Percentiles rank a stretch among this genome's conserved stretches.
Evolutionary conservation across 805 yeast species (phyloP).

Genomic region (Metschnikowia cubensis): DNA sequence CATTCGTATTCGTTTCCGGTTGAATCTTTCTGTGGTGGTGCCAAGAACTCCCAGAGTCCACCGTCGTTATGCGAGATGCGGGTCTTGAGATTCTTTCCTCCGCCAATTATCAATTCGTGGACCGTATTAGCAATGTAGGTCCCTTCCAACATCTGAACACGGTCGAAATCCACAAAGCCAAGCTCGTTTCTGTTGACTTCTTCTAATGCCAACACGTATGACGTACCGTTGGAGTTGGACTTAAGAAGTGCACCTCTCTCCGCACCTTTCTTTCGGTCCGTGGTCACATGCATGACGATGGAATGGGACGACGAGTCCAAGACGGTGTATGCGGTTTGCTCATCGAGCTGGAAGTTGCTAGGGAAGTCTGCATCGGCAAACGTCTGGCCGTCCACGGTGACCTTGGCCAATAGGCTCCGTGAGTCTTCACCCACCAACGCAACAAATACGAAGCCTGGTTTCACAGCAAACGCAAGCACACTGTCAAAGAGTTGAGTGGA

Average conservation of each 20-base stretch:
- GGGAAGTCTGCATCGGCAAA: conserved; percentile 86
- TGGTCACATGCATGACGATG: conserved; percentile 79
- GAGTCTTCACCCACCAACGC: conserved; percentile 49
- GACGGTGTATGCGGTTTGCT: conserved; percentile 65
- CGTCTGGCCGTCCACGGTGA: conserved; percentile 70
- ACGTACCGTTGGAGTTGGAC: conserved; percentile 88
- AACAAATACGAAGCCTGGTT: conserved; percentile 68
- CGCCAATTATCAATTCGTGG: conserved; percentile 43
- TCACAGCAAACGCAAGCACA: conserved; percentile 70
- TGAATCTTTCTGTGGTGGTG: conserved; percentile 67
- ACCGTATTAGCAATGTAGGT: conserved; percentile 73
- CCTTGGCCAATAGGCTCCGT: conserved; percentile 56
- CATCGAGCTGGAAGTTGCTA: conserved; percentile 49
- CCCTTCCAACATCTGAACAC: conserved; percentile 80
- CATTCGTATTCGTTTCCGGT: conserved; percentile 57
- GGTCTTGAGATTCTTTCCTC: conserved; percentile 58
- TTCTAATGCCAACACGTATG: conserved; percentile 63
- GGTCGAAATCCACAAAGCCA: conserved; percentile 89
- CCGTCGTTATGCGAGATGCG: conserved; percentile 88
- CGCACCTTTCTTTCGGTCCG: conserved; percentile 42
- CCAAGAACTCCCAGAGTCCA: conserved; percentile 71
- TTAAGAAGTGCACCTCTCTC: conserved; percentile 81
- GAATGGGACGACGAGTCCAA: conserved; percentile 69
- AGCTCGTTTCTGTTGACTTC: conserved; percentile 66
- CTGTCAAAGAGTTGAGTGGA: conserved; percentile 45